Percentiles rank a stretch among this genome's conserved stretches.
Conservation (phyloP, 768 basidiomycete genomes). For the Boletus pseudopeckii region DNA sequence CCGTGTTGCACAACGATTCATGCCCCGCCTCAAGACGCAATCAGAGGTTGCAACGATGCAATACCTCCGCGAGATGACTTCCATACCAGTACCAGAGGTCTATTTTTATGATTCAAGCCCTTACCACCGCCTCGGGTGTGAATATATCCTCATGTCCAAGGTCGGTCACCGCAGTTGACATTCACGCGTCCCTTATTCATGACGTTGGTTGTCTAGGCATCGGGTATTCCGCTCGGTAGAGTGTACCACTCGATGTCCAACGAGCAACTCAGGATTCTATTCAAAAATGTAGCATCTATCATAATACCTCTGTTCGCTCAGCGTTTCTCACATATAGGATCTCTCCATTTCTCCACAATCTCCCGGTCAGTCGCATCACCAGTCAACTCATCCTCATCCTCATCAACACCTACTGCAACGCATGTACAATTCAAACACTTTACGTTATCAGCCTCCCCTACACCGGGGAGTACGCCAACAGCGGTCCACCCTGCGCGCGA, state of each 20-base stretch:
- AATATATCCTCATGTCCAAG: slow-evolving; percentile 87
- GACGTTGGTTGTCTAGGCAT: slow-evolving; percentile 46
- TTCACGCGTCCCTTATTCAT: background rate
- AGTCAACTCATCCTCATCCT: slow-evolving; percentile 17
- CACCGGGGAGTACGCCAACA: slow-evolving; percentile 4
- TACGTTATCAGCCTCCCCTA: slow-evolving; percentile 12
- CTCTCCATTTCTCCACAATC: slow-evolving; percentile 48
- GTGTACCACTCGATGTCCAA: slow-evolving; percentile 72
- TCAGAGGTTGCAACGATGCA: slow-evolving; percentile 84
- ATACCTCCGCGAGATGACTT: slow-evolving; percentile 69
- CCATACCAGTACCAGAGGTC: slow-evolving; percentile 70
- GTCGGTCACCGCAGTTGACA: slow-evolving; percentile 36
- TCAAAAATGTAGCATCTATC: slow-evolving; percentile 65
- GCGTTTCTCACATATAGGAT: slow-evolving; percentile 74
- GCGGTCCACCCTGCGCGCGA: background rate
- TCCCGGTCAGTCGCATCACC: slow-evolving; percentile 20
- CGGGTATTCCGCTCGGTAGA: slow-evolving; percentile 64
- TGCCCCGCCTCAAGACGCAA: slow-evolving; percentile 83
- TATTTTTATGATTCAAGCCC: slow-evolving; percentile 81
- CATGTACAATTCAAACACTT: slow-evolving; percentile 19
- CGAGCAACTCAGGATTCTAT: slow-evolving; percentile 56
- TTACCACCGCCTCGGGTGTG: slow-evolving; percentile 78
- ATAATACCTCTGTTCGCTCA: slow-evolving; percentile 73
- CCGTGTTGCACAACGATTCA: slow-evolving; percentile 78
- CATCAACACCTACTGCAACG: slow-evolving; percentile 28